Evolutionary conservation across 805 yeast species (phyloP).

Genomic region (Kazachstania viticola): DNA sequence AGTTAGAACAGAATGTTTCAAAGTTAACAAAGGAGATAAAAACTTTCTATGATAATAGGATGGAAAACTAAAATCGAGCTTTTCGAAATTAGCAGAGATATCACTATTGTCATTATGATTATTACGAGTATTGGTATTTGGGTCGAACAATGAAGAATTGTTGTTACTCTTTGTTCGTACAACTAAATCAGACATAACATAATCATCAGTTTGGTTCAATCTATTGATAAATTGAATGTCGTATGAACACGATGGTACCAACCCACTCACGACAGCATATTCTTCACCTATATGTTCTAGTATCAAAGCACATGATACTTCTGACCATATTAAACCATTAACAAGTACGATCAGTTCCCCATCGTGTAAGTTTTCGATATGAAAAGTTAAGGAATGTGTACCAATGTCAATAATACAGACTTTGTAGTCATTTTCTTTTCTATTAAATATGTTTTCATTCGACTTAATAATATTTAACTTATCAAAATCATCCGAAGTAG

Average conservation of each 20-base stretch:
- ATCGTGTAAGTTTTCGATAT: slow-evolving; percentile 33
- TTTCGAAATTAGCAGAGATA: slow-evolving; percentile 10
- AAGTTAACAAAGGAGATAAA: slow-evolving; percentile 49
- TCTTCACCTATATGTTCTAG: slow-evolving; percentile 34
- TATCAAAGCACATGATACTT: slow-evolving; percentile 38
- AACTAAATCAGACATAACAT: slow-evolving; percentile 30
- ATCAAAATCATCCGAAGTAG: slow-evolving; percentile 21
- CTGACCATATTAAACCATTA: slow-evolving; percentile 62
- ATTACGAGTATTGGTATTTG: not conserved
- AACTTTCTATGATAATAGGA: slow-evolving; percentile 29
- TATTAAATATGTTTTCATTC: slow-evolving; percentile 19
- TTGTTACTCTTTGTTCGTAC: slow-evolving; percentile 23
- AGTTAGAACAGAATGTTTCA: slow-evolving; percentile 53
- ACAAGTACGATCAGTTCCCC: slow-evolving; percentile 38
- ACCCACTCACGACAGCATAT: slow-evolving; percentile 48
- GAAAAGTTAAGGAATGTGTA: slow-evolving; percentile 41
- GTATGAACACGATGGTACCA: slow-evolving; percentile 54
- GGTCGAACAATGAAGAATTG: too few species aligned
- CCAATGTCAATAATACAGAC: slow-evolving; percentile 40
- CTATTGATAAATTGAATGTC: slow-evolving; percentile 38
- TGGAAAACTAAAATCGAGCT: slow-evolving; percentile 24
- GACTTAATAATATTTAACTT: slow-evolving; percentile 19
- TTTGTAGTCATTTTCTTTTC: slow-evolving; percentile 24
- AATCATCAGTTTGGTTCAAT: slow-evolving; percentile 24
- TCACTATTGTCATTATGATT: slow-evolving; percentile 4